Evolutionary conservation across 108 stramenopile species (phyloP), one percentile per base, ranked within the genome.

Genomic region (Schizochytrium sp.): DNA sequence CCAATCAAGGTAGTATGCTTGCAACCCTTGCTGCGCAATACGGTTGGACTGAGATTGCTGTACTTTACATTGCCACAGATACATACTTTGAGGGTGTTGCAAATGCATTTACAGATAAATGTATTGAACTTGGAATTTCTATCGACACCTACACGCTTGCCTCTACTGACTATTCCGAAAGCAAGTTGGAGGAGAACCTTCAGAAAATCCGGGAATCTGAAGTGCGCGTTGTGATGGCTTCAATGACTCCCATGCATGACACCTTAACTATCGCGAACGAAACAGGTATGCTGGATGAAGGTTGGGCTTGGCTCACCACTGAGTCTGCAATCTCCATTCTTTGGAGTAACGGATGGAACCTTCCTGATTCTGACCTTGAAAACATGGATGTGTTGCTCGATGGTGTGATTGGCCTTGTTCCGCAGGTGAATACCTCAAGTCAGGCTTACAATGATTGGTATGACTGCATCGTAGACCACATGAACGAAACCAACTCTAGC

Each of bases 201-300:
- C 28, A 28, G 28, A 28, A 69, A 44, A 69, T 69, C 64, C 12
- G 64, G 5, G 15, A 12, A 5, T 69, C 64, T 0, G 64, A 44
- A 8, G 3, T 69, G 1, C 64, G 64, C 64, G 64, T 69, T 44
- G 64, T 69, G 2, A 69, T 69, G 64, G 28, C 28, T 44, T 38
- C 64, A 15, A 69, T 69, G 64, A 38, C 10, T 38, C 64, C 64
- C 28, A 38, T 38, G 2, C 64, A 44, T 0, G 64, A 69, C 28
- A 38, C 15, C 0, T 44, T 69, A 10, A 44, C 44, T 44, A 15
- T 69, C 64, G 64, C 64, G 0, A 69, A 69, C 64, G 64, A 38
- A 8, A 69, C 64, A 7, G 64, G 64, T 8, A 69, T 69, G 64
- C 64, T 69, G 8, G 64, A 69, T 44, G 64, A 69, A 15, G 64